These are phyloP conservation scores for Vicia faba DNA, from an alignment of 306 rosid genomes.

Conservation along the genomic window DNA sequence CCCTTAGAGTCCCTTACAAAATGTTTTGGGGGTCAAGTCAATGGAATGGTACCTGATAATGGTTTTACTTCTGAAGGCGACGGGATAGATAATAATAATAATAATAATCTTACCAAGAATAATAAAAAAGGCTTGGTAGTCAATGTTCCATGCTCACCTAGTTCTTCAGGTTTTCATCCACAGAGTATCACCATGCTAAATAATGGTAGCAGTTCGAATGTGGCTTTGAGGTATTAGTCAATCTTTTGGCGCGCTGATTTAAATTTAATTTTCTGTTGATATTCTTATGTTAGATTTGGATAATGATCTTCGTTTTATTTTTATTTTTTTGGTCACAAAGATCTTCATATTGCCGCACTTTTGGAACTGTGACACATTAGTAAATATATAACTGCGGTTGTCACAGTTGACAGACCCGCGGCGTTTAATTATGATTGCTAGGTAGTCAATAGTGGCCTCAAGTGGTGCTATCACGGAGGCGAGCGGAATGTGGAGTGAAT, in stretches of 20 bases:
- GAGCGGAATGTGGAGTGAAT: no score
- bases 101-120: constrained; percentile 36
- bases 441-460: no score
- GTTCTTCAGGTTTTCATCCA: constrained; percentile 44
- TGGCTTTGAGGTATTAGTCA: constrained; percentile 60
- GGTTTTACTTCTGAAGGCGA: constrained; percentile 49
- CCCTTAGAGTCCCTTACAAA: constrained; percentile 60
- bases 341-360: constrained; percentile 22
- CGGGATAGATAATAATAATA: constrained; percentile 41
- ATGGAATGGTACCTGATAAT: constrained; percentile 53
- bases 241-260: constrained; percentile 5
- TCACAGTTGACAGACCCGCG: no score
- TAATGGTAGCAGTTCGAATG: constrained; percentile 48
- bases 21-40: constrained; percentile 48
- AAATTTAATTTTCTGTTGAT: constrained; percentile 25
- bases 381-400: not conserved
- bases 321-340: not conserved
- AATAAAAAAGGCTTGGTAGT: constrained; percentile 39
- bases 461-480: no score
- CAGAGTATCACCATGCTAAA: constrained; percentile 41
- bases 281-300: constrained; percentile 3
- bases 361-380: constrained; percentile 13
- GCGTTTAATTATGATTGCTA: no score
- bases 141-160: constrained; percentile 44
- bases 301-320: constrained; percentile 13